Conservation (phyloP, 805 yeast genomes). For the Hanseniaspora vineae region DNA sequence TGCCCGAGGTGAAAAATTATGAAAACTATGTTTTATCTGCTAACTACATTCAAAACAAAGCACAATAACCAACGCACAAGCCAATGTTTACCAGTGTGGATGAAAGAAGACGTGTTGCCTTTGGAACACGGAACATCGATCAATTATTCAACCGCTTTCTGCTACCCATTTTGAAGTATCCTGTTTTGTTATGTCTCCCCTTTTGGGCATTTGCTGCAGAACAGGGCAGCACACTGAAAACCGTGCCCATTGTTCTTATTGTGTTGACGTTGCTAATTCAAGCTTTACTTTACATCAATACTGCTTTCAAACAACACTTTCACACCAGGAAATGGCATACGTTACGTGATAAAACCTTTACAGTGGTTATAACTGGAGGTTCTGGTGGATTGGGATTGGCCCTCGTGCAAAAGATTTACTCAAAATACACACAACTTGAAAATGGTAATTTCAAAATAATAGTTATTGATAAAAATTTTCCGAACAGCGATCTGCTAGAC, state of each 20-base stretch:
- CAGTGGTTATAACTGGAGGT: conserved; percentile 30
- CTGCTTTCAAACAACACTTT: not conserved
- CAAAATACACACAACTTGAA: not conserved
- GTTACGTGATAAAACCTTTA: not conserved
- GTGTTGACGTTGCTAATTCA: not conserved
- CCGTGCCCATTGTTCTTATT: too few species aligned
- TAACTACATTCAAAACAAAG: not conserved
- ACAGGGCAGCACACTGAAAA: too few species aligned
- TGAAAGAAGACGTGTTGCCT: too few species aligned
- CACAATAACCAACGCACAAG: too few species aligned
- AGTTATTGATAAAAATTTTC: conserved; percentile 19
- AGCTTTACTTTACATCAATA: not conserved
- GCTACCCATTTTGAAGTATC: not conserved
- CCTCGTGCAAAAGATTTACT: conserved; percentile 16
- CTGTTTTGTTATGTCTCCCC: not conserved
- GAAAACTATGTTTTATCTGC: too few species aligned
- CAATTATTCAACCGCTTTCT: not conserved
- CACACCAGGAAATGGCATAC: not conserved
- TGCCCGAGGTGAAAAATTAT: too few species aligned
- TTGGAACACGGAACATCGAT: not conserved
- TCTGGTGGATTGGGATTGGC: conserved; percentile 31
- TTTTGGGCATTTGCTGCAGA: not conserved
- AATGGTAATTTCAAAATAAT: conserved; percentile 5
- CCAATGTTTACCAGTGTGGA: too few species aligned
- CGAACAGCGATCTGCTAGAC: conserved; percentile 7